Evolutionary conservation across 1,284 basidiomycete species (phyloP).

Genomic region (Sanguinoderma infundibulare): DNA sequence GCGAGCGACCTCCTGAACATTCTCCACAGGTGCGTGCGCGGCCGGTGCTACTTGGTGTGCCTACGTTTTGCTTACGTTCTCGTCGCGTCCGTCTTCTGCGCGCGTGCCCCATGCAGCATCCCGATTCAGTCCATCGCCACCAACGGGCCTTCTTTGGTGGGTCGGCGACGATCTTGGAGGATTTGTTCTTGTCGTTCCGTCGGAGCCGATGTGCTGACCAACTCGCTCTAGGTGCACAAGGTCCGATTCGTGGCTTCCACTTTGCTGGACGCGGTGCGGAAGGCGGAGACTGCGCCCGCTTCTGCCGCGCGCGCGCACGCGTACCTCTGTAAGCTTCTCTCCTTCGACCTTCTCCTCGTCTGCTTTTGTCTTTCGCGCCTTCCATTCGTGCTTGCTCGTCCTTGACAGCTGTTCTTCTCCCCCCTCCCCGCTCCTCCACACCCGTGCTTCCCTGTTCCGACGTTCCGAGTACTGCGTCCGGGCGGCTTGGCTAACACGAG

Average conservation of each 20-base stretch:
- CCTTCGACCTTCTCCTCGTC: constrained; percentile 1
- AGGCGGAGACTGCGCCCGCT: constrained; percentile 75
- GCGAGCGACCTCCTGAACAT: constrained; percentile 83
- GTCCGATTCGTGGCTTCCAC: constrained; percentile 90
- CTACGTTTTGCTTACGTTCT: constrained; percentile 8
- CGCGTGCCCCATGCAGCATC: constrained; percentile 62
- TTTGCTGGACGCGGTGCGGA: constrained; percentile 82
- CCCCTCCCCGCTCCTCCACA: neutral
- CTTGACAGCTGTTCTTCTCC: neutral
- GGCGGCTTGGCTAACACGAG: constrained; percentile 2
- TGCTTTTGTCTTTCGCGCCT: constrained; percentile 1
- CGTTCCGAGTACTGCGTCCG: neutral
- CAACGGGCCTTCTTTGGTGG: constrained; percentile 79
- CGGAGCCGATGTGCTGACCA: neutral
- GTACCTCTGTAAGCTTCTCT: constrained; percentile 65
- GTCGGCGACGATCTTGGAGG: constrained; percentile 25
- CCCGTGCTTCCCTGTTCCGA: constrained; percentile 1
- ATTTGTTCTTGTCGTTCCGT: constrained; percentile 7
- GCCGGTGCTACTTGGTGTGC: constrained; percentile 7
- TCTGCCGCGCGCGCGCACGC: constrained; percentile 80
- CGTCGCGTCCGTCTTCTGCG: constrained; percentile 13
- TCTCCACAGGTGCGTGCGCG: constrained; percentile 64
- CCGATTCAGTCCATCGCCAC: constrained; percentile 91
- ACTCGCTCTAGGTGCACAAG: constrained; percentile 70
- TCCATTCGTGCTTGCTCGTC: neutral